Evolutionary conservation across 768 basidiomycete genomes (phyloP).

Genomic region (Gautieria morchelliformis): DNA sequence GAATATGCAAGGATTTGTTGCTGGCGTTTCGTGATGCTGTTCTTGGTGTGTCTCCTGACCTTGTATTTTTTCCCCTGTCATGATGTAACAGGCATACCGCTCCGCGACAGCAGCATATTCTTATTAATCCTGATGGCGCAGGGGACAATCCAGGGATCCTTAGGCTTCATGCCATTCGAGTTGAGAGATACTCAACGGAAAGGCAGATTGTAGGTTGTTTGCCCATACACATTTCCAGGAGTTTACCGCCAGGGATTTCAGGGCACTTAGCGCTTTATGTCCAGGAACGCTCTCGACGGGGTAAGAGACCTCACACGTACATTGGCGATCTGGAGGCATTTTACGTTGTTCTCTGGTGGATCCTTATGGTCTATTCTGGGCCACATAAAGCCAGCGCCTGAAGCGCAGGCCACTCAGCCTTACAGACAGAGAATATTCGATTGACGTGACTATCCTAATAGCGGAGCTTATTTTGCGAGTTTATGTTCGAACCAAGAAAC

Average conservation of each 20-base stretch:
- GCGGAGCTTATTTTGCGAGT: too few relatives aligned
- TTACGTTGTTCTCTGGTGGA: not conserved
- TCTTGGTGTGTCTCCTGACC: not conserved
- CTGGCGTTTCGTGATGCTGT: not conserved
- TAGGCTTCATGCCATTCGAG: not conserved
- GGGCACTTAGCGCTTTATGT: not conserved
- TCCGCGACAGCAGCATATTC: not conserved
- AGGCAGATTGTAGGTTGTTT: not conserved
- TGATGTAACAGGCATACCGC: not conserved
- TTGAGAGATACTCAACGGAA: not conserved
- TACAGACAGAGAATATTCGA: too few relatives aligned
- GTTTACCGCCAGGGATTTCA: not conserved
- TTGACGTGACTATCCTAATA: too few relatives aligned
- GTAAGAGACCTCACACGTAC: not conserved
- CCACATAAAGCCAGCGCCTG: too few relatives aligned
- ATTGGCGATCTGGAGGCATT: not conserved
- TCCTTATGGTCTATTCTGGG: too few relatives aligned
- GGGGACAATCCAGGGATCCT: not conserved
- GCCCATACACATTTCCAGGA: not conserved
- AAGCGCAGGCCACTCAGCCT: too few relatives aligned
- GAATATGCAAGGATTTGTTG: not conserved
- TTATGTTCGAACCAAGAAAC: too few relatives aligned
- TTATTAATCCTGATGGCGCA: not conserved
- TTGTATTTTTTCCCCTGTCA: not conserved
- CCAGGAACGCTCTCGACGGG: not conserved